These are phyloP conservation scores for Hypoxylon sp. DNA, from an alignment of 2,329 filamentous ascomycete species.

Conservation along the genomic window DNA sequence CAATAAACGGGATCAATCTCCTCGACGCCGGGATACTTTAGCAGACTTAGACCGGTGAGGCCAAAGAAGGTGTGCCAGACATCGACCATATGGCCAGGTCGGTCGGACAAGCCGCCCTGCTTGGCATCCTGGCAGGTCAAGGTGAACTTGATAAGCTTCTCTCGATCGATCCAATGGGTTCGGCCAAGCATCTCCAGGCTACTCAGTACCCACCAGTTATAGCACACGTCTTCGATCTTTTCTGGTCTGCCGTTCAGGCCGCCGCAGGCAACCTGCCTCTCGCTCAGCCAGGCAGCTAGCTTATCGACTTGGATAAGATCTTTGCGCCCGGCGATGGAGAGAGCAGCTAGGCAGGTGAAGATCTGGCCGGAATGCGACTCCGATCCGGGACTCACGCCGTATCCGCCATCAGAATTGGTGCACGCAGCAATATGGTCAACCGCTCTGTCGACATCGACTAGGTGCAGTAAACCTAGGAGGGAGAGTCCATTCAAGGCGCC, in stretches of 20 bases:
- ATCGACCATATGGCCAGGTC: slow-evolving; percentile 94
- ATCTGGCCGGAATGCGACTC: slow-evolving; percentile 97
- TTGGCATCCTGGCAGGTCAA: slow-evolving; percentile 87
- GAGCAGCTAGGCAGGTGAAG: slow-evolving; percentile 88
- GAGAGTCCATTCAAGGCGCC: slow-evolving; percentile 89
- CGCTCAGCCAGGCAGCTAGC: slow-evolving; percentile 88
- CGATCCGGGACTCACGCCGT: slow-evolving; percentile 86
- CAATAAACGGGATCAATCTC: slow-evolving; percentile 90
- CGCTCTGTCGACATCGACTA: slow-evolving; percentile 82
- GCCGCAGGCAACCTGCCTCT: slow-evolving; percentile 85
- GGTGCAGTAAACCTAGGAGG: slow-evolving; percentile 74
- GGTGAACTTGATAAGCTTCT: slow-evolving; percentile 82
- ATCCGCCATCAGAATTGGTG: slow-evolving; percentile 93
- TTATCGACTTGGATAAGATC: slow-evolving; percentile 85
- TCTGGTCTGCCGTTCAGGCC: slow-evolving; percentile 94
- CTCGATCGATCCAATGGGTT: slow-evolving; percentile 90
- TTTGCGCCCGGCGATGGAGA: slow-evolving; percentile 82
- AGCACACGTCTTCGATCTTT: slow-evolving; percentile 96
- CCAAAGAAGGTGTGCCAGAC: slow-evolving; percentile 96
- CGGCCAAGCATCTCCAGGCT: slow-evolving; percentile 88
- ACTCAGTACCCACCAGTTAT: slow-evolving; percentile 98
- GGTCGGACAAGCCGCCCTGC: slow-evolving; percentile 84
- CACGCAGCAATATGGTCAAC: slow-evolving; percentile 82
- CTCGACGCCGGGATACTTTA: slow-evolving; percentile 78
- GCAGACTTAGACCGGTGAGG: slow-evolving; percentile 83